These are phyloP conservation scores for Echium plantagineum DNA, from an alignment of 257 asterid species.

Conservation along the genomic window DNA sequence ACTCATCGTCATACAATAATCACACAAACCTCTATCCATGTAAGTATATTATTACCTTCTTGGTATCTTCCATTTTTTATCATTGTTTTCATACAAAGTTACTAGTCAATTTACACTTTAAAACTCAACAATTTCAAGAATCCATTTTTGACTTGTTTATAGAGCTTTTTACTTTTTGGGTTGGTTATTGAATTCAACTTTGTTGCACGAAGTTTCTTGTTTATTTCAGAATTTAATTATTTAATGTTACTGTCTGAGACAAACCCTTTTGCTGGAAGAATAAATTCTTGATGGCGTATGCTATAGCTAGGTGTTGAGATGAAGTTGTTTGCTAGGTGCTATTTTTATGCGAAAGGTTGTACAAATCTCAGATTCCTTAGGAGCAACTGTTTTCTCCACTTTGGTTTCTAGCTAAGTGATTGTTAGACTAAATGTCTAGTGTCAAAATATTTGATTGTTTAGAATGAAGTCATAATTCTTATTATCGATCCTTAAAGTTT, in stretches of 20 bases:
- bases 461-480: no score
- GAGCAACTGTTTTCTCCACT: no score
- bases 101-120: no score
- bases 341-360: background rate
- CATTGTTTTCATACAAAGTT: no score
- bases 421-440: no score
- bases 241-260: slow-evolving; percentile 1
- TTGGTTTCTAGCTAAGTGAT: no score
- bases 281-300: background rate
- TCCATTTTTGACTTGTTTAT: no score
- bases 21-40: slow-evolving; percentile 1
- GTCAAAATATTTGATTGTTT: no score
- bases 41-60: background rate
- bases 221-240: slow-evolving; percentile 3
- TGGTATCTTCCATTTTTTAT: no score
- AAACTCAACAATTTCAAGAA: no score
- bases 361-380: background rate
- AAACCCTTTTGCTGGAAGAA: slow-evolving; percentile 3
- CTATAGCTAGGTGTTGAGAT: background rate
- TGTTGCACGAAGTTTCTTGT: slow-evolving; percentile 12
- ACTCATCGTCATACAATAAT: background rate
- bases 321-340: no score
- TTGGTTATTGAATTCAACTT: slow-evolving; percentile 4
- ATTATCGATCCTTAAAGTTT: no score
- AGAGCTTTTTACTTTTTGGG: slow-evolving; percentile 14